Percentiles rank a stretch among this genome's conserved stretches.
Conservation (phyloP, 2,329 filamentous ascomycete genomes). For the Colletotrichum graminicola region DNA sequence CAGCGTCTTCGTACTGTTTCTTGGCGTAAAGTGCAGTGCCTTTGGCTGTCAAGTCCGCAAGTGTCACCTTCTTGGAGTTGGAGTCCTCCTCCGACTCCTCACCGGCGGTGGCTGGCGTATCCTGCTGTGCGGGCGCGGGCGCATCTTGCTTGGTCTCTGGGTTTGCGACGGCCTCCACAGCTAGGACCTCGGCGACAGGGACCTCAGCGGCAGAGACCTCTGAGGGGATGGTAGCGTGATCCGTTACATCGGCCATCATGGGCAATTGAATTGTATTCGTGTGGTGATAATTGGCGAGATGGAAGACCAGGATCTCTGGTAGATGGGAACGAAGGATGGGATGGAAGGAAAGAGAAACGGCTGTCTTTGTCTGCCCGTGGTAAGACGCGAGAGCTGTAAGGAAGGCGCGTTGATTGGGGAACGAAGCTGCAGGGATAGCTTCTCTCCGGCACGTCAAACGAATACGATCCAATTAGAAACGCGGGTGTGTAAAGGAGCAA, state of each 20-base stretch:
- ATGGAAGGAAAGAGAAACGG: slow-evolving; percentile 19
- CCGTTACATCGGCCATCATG: slow-evolving; percentile 48
- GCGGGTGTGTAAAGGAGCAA: background rate
- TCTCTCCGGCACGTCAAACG: slow-evolving; percentile 28
- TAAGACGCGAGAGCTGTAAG: slow-evolving; percentile 39
- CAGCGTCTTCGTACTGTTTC: slow-evolving; percentile 87
- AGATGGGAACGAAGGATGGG: slow-evolving; percentile 12
- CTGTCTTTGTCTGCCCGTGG: slow-evolving; percentile 27
- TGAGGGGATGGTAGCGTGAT: slow-evolving; percentile 46
- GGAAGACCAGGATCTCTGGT: slow-evolving; percentile 2
- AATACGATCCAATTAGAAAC: slow-evolving; percentile 25
- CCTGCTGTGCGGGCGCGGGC: slow-evolving; percentile 33
- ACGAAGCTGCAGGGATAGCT: slow-evolving; percentile 40
- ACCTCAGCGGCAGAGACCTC: slow-evolving; percentile 41
- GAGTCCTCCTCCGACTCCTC: slow-evolving; percentile 55
- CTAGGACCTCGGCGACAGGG: slow-evolving; percentile 26
- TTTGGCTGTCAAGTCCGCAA: slow-evolving; percentile 83
- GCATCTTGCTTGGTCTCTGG: slow-evolving; percentile 39
- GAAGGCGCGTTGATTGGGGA: slow-evolving; percentile 44
- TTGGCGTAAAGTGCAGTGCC: slow-evolving; percentile 88
- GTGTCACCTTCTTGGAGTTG: slow-evolving; percentile 70
- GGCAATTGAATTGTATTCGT: background rate
- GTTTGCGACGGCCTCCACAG: slow-evolving; percentile 44
- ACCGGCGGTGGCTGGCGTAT: slow-evolving; percentile 30
- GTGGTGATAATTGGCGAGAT: slow-evolving; percentile 6